A percentile compares a stretch with the other conserved stretches of the same genome.
Evolutionary conservation across 306 rosid species (phyloP).

Genomic region (Dalbergia cochinchinensis): DNA sequence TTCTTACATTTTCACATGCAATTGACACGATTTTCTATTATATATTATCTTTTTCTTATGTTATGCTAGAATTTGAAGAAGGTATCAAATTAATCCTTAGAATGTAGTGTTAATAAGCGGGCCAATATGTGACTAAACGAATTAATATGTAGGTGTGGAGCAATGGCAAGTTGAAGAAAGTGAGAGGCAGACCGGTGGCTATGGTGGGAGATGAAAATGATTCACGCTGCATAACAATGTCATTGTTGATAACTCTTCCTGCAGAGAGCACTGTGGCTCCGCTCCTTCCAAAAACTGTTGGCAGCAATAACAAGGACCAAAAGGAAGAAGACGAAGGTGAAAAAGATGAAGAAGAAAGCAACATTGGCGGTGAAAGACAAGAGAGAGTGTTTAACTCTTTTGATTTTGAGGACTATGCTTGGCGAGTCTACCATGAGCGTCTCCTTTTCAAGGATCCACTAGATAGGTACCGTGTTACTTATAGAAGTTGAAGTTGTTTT

Average conservation of each 20-base stretch:
- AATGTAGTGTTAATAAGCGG: neutral
- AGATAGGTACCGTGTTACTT: slow-evolving; percentile 63
- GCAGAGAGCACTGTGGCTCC: slow-evolving; percentile 69
- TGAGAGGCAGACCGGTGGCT: slow-evolving; percentile 76
- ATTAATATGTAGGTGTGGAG: slow-evolving; percentile 75
- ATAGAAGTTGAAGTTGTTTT: slow-evolving; percentile 17
- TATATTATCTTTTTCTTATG: neutral
- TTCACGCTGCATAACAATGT: slow-evolving; percentile 64
- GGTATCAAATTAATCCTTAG: neutral
- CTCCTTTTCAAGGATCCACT: slow-evolving; percentile 72
- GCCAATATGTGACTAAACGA: neutral
- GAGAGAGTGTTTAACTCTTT: slow-evolving; percentile 63
- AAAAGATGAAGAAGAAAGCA: slow-evolving; percentile 32
- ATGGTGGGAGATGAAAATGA: slow-evolving; percentile 43
- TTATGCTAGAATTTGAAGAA: neutral
- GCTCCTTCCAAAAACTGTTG: slow-evolving; percentile 40
- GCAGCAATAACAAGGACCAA: neutral
- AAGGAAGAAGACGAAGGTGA: slow-evolving; percentile 12
- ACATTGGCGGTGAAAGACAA: slow-evolving; percentile 2
- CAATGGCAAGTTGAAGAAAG: slow-evolving; percentile 85
- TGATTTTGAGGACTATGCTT: slow-evolving; percentile 86
- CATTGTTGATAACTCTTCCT: slow-evolving; percentile 79
- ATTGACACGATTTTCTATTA: neutral
- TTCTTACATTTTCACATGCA: neutral
- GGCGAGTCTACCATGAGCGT: slow-evolving; percentile 79